phyloP scores from a whole-genome alignment of 495 filamentous ascomycete species.

The Podospora fimiseda region DNA sequence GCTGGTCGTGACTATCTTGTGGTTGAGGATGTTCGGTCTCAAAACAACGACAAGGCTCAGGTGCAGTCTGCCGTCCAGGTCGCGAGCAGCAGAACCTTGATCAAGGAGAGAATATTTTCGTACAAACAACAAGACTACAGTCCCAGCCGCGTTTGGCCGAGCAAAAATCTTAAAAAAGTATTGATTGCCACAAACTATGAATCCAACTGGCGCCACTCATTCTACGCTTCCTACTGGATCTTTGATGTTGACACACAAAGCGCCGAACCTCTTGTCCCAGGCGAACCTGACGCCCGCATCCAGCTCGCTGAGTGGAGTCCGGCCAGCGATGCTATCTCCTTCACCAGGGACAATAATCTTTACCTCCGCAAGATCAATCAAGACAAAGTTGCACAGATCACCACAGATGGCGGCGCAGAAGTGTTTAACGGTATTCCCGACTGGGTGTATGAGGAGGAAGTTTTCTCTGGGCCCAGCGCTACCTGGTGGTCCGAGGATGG shows the following conservation, averaged over 20 bases:
- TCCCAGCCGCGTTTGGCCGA: constrained; percentile 62
- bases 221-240: constrained; percentile 79
- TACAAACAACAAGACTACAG: constrained; percentile 46
- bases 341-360: constrained; percentile 83
- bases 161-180: constrained; percentile 76
- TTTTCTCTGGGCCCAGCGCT: constrained; percentile 70
- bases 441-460: constrained; percentile 99
- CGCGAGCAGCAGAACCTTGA: constrained; percentile 58
- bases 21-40: constrained; percentile 74
- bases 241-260: constrained; percentile 82
- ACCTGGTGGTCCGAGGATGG: constrained; percentile 94
- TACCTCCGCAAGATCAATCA: constrained; percentile 63
- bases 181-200: constrained; percentile 63
- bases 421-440: constrained; percentile 97
- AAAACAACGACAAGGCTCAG: constrained; percentile 24
- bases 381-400: constrained; percentile 61
- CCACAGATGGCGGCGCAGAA: constrained; percentile 75
- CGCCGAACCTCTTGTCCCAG: constrained; percentile 70
- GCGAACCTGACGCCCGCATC: constrained; percentile 56
- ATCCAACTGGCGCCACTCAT: constrained; percentile 87
- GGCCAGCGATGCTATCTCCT: constrained; percentile 73
- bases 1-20: constrained; percentile 63
- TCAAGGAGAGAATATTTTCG: constrained; percentile 60
- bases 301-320: constrained; percentile 92
- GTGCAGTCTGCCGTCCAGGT: constrained; percentile 31